phyloP scores from a whole-genome alignment of 2,329 filamentous ascomycete genomes.

The Pseudogymnoascus sp. region DNA sequence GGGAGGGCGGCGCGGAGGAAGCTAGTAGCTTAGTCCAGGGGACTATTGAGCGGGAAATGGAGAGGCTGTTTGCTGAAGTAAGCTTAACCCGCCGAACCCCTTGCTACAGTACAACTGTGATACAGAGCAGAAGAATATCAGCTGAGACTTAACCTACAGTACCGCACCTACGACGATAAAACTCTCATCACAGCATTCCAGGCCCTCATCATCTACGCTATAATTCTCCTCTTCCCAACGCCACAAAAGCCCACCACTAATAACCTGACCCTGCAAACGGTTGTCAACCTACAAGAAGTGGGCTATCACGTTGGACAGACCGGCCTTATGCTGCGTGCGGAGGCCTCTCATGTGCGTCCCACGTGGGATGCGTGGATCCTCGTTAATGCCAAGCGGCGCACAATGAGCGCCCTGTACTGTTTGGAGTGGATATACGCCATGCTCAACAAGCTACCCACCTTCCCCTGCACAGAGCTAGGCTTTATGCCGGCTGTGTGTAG shows the following conservation, averaged over 20 bases:
- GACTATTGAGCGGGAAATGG: constrained; percentile 29
- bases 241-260: constrained; percentile 19
- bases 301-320: constrained; percentile 27
- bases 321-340: constrained; percentile 32
- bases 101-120: not conserved
- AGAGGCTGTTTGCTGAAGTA: constrained; percentile 28
- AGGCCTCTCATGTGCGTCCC: constrained; percentile 27
- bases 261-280: constrained; percentile 23
- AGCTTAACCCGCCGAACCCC: constrained; percentile 9
- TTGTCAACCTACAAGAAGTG: constrained; percentile 28
- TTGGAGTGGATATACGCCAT: constrained; percentile 35
- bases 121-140: not conserved
- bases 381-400: constrained; percentile 49
- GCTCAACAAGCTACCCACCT: constrained; percentile 28
- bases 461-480: constrained; percentile 31
- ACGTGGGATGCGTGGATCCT: constrained; percentile 35
- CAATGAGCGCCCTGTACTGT: constrained; percentile 30
- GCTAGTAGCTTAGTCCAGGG: constrained; percentile 27
- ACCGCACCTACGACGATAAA: constrained; percentile 27
- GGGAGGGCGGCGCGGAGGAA: constrained; percentile 28
- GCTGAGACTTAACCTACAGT: constrained; percentile 20
- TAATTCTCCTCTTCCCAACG: constrained; percentile 34
- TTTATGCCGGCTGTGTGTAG: constrained; percentile 34
- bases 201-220: constrained; percentile 31
- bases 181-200: constrained; percentile 32